phyloP scores from a whole-genome alignment of 495 filamentous ascomycete genomes.

The Aspergillus bridgeri region DNA sequence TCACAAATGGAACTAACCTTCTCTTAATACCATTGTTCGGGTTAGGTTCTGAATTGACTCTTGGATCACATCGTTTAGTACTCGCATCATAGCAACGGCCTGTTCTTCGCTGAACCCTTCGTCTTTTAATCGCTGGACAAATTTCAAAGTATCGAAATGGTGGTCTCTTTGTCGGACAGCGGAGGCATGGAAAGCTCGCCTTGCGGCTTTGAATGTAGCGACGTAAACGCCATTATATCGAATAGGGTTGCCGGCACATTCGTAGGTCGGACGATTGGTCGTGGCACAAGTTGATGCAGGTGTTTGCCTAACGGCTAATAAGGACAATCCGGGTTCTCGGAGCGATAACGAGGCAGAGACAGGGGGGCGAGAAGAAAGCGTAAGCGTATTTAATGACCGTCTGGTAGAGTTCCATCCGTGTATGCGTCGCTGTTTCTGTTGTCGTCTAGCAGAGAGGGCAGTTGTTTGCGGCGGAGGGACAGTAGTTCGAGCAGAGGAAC shows the following conservation, averaged over 20 bases:
- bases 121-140: constrained; percentile 81
- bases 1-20: constrained; percentile 47
- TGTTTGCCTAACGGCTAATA: constrained; percentile 23
- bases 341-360: constrained; percentile 23
- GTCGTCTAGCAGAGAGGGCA: constrained; percentile 25
- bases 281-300: constrained; percentile 10
- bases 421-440: constrained; percentile 20
- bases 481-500: constrained; percentile 35
- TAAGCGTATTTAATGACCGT: constrained; percentile 22
- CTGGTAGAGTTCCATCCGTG: constrained; percentile 24
- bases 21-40: constrained; percentile 96
- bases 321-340: constrained; percentile 12
- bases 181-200: constrained; percentile 66
- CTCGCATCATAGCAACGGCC: constrained; percentile 93
- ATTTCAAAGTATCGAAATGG: constrained; percentile 98
- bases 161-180: constrained; percentile 65
- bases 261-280: constrained; percentile 12
- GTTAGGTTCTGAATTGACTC: constrained; percentile 98
- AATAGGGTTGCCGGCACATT: constrained; percentile 29
- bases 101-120: constrained; percentile 97
- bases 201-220: constrained; percentile 39
- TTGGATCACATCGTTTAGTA: constrained; percentile 94
- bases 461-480: constrained; percentile 29
- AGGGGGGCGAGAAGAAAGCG: constrained; percentile 15
- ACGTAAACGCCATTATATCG: constrained; percentile 49